Evolutionary conservation across 2,329 filamentous ascomycete genomes (phyloP), one percentile per base, ranked within the genome.

Genomic region (Fusarium tanahbumbuense): DNA sequence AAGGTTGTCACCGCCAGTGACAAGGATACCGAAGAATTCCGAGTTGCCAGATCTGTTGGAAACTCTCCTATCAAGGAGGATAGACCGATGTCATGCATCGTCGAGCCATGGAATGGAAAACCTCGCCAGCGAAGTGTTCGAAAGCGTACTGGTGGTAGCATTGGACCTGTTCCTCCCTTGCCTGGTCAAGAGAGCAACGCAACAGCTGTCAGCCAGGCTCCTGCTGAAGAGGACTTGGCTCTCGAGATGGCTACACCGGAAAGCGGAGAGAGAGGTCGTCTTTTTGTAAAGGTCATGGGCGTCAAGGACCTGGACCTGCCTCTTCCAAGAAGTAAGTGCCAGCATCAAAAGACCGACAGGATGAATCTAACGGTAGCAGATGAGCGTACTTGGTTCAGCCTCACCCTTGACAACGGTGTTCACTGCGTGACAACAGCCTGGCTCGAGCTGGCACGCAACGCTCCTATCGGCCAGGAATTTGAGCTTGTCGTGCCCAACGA

Each of bases 271-370:
- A 87, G 96, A 73, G 96, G 96, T 12, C 87, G 96, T 65, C 86
- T 99, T 3, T 99, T 99, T 75, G 94, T 99, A 72, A 99, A 99
- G 84, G 96, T 99, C n/a, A 92, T 98, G 79, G 94, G 95, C 46
- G 94, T 98, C 70, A 98, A 98, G 80, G 94, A 98, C 75, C 86
- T 99, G 40, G 94, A 98, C 76, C 85, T 98, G 45, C 95, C 96
- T 23, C 84, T 99, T 58, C 94, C 96, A 32, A 92, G 91, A 82
- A 95, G 93, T 96, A 87, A 86, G 91, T 81, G n/a, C 13, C 23
- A 32, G 8, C 37, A 25, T 25, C n/a, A 7, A 11, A n/a, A 18
- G 23, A 5, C 6, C 18, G 11, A 32, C 16, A 40, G 22, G 13
- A 23, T 5, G 11, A 22, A 25, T 22, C 77, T 81, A 69, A 81